These are phyloP conservation scores for Chalciporus sp. DNA, from an alignment of 1,284 basidiomycete species.

Conservation along the genomic window DNA sequence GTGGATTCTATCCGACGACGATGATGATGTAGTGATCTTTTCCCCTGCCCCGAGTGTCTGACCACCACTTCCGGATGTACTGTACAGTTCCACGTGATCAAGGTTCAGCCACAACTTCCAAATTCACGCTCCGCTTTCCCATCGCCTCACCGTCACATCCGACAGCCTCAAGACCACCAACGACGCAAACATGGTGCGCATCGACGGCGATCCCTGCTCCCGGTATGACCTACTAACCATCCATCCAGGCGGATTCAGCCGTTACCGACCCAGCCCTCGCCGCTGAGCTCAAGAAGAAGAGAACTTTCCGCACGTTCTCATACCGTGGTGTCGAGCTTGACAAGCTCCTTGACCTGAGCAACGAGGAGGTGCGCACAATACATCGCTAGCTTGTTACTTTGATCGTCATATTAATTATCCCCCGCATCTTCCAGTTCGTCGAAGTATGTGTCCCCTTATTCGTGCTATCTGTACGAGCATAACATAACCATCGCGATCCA, in stretches of 20 bases:
- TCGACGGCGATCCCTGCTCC: background rate
- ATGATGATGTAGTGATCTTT: slow-evolving; percentile 15
- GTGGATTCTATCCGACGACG: slow-evolving; percentile 81
- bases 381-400: background rate
- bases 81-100: slow-evolving; percentile 60
- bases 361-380: slow-evolving; percentile 77
- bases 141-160: slow-evolving; percentile 18
- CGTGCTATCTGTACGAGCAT: slow-evolving; percentile 9
- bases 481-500: slow-evolving; percentile 1
- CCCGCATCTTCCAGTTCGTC: slow-evolving; percentile 56
- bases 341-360: slow-evolving; percentile 94
- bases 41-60: background rate
- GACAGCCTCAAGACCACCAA: slow-evolving; percentile 35
- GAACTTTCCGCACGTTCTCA: slow-evolving; percentile 98
- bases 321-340: slow-evolving; percentile 98
- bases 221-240: slow-evolving; percentile 3
- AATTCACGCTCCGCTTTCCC: slow-evolving; percentile 46
- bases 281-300: slow-evolving; percentile 95
- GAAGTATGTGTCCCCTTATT: slow-evolving; percentile 52
- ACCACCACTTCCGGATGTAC: slow-evolving; percentile 35
- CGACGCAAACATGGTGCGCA: slow-evolving; percentile 59
- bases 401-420: background rate
- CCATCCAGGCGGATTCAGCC: slow-evolving; percentile 67
- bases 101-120: slow-evolving; percentile 43
- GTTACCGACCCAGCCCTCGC: slow-evolving; percentile 88